phyloP scores from a whole-genome alignment of 495 filamentous ascomycete genomes.

The Talaromyces thailandensis region DNA sequence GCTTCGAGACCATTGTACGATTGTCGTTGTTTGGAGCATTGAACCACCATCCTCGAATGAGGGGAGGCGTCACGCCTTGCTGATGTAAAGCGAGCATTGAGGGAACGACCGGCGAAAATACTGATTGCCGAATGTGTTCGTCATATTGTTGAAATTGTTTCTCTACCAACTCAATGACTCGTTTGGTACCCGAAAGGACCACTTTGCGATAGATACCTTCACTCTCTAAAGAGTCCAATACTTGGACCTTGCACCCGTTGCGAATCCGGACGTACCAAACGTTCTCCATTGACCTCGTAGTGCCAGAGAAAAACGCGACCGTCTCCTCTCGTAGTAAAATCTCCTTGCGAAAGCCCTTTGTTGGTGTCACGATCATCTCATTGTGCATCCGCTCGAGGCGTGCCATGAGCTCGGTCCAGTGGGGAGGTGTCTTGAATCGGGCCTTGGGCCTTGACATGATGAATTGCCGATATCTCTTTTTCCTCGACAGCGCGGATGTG shows the following conservation, averaged over 20 bases:
- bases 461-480: slow-evolving; percentile 17
- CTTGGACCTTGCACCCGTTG: slow-evolving; percentile 32
- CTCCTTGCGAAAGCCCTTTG: slow-evolving; percentile 17
- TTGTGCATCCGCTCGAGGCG: slow-evolving; percentile 16
- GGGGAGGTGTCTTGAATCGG: not conserved
- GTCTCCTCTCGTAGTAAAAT: slow-evolving; percentile 32
- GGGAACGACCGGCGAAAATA: slow-evolving; percentile 13
- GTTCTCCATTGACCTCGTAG: slow-evolving; percentile 24
- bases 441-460: not conserved
- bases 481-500: slow-evolving; percentile 7
- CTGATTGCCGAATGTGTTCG: slow-evolving; percentile 12
- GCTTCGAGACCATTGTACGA: not conserved
- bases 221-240: slow-evolving; percentile 20
- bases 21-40: not conserved
- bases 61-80: slow-evolving; percentile 4
- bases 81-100: slow-evolving; percentile 17
- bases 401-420: slow-evolving; percentile 21
- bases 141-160: slow-evolving; percentile 16
- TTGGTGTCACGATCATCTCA: slow-evolving; percentile 7
- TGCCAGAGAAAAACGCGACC: slow-evolving; percentile 24
- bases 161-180: slow-evolving; percentile 21
- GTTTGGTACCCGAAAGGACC: slow-evolving; percentile 25
- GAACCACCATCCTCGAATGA: not conserved
- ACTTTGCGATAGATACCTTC: slow-evolving; percentile 26
- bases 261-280: slow-evolving; percentile 26